Evolutionary conservation across 2,329 filamentous ascomycete species (phyloP).

Genomic region (Dendrostoma leiphaemia): DNA sequence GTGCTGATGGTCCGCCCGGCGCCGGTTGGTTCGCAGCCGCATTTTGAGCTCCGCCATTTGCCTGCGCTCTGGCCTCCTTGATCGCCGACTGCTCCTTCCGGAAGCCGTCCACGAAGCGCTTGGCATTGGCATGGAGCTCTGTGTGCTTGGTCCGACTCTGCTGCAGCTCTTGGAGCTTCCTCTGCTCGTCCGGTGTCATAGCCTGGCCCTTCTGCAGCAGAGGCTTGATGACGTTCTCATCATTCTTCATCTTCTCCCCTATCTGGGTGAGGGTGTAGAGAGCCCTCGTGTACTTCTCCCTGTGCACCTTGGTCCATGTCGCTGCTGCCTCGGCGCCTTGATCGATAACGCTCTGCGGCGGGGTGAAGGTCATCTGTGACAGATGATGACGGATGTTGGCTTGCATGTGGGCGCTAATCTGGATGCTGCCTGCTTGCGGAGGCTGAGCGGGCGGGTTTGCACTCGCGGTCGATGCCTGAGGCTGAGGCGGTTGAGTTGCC

Average conservation of each 20-base stretch:
- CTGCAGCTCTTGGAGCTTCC: conserved; percentile 40
- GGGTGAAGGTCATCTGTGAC: conserved; percentile 44
- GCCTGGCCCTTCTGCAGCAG: conserved; percentile 41
- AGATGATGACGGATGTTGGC: conserved; percentile 46
- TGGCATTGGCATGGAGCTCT: conserved; percentile 45
- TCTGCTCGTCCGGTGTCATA: conserved; percentile 46
- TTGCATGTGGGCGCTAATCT: neutral
- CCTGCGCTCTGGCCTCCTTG: conserved; percentile 24
- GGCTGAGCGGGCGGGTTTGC: conserved; percentile 24
- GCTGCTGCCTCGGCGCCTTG: conserved; percentile 41
- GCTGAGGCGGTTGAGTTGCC: conserved; percentile 11
- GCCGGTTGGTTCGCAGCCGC: conserved; percentile 16
- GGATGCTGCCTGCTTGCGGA: conserved; percentile 14
- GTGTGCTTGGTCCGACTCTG: conserved; percentile 42
- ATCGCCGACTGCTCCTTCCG: conserved; percentile 42
- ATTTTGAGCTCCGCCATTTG: conserved; percentile 19
- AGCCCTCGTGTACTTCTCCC: conserved; percentile 45
- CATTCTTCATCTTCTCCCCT: conserved; percentile 36
- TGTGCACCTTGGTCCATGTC: conserved; percentile 49
- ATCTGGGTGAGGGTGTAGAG: conserved; percentile 49
- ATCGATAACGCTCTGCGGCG: conserved; percentile 40
- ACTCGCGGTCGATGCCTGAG: conserved; percentile 8
- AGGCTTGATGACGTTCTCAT: conserved; percentile 43
- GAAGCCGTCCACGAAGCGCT: conserved; percentile 46
- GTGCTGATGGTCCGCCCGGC: conserved; percentile 13